Base-by-base conservation (phyloP, 495 filamentous ascomycete genomes). In the Ascobolus immersus region DNA sequence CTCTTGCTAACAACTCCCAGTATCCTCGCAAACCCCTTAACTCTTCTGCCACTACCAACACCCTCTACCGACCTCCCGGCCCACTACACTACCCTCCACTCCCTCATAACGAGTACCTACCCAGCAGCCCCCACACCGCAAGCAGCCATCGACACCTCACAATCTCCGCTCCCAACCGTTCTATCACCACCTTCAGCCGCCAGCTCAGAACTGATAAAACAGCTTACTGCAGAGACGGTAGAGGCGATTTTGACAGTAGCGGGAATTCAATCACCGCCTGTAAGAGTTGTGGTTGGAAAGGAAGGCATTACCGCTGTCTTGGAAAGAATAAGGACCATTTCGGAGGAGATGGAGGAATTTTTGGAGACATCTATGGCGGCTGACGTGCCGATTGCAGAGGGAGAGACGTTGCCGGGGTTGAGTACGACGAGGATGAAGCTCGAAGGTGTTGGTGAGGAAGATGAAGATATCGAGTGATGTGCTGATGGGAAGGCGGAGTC, bases 261-360 rank as follows among this genome's bases (percentile, higher is more conserved):
- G 11, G 25, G 25, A 14, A 27, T 14, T n/a, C 11, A 27, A 2
- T 27, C 25, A 4, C 3, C 25, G 3, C 25, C 25, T 27, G 25
- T 11, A 1, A 27, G 11, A 27, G 25, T 14, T 27, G 25, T 27
- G 2, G 25, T 14, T 27, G 25, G 11, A 27, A 14, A 27, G 14
- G 25, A 27, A 27, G 14, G 25, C 2, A 14, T 27, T 27, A n/a
- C 25, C 4, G 14, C 14, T 27, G 11, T n/a, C 25, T 27, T 27
- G 4, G 14, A 27, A 6, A 27, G 92, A 55, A 55, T 96, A 34
- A 92, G 89, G 60, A 93, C 80, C 14, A 74, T 92, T 2, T 89
- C 78, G 34, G 82, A 94, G 49, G 86, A 94, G 54, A 46, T 94
- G 24, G 86, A 94, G 50, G 86, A 93, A 37, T 94, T 93, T 55